Conservation (phyloP, 2,329 filamentous ascomycete genomes). For the Xylaria polymorpha region DNA sequence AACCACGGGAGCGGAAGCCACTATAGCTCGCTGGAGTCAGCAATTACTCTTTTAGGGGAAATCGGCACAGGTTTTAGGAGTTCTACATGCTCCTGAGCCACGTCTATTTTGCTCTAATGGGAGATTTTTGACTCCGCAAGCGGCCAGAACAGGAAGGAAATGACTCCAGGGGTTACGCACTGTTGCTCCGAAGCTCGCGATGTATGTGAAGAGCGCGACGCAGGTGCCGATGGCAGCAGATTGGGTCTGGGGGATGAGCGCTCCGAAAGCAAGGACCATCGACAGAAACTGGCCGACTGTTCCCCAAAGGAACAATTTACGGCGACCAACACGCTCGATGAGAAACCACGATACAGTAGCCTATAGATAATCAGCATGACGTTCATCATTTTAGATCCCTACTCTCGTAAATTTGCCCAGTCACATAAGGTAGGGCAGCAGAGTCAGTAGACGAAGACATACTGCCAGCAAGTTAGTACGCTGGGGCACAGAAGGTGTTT, state of each 20-base stretch:
- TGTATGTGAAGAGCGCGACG: constrained; percentile 75
- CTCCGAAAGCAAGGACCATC: constrained; percentile 70
- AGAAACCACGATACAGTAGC: constrained; percentile 67
- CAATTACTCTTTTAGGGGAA: no score
- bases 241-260: constrained; percentile 72
- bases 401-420: not conserved
- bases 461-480: constrained; percentile 31
- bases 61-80: no score
- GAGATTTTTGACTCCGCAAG: no score
- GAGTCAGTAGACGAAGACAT: constrained; percentile 17
- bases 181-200: constrained; percentile 74
- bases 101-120: no score
- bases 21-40: constrained; percentile 49
- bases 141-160: no score
- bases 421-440: no score
- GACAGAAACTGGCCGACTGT: constrained; percentile 62
- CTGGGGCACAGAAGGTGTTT: not conserved
- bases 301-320: constrained; percentile 59
- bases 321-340: constrained; percentile 59
- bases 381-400: not conserved
- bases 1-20: constrained; percentile 73
- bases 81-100: no score
- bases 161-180: no score
- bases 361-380: constrained; percentile 29
- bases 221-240: constrained; percentile 74